These are phyloP conservation scores for Boehmeria nivea DNA, from an alignment of 306 rosid genomes.

Conservation along the genomic window DNA sequence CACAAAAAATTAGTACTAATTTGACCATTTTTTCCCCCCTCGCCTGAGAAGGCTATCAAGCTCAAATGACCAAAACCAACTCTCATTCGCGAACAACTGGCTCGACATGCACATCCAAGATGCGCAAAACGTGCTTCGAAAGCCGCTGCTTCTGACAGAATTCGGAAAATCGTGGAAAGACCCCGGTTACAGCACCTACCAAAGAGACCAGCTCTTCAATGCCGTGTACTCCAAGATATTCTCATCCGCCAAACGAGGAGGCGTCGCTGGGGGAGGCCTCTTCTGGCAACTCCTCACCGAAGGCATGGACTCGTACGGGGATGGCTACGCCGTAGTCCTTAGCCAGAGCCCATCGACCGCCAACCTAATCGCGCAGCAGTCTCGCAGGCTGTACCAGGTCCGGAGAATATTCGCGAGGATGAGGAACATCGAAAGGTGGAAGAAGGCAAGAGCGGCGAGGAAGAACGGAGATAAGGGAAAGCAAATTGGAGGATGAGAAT, in stretches of 20 bases:
- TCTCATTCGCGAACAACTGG: constrained; percentile 76
- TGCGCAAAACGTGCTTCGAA: constrained; percentile 51
- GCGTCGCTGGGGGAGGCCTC: constrained; percentile 67
- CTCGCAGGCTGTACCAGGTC: constrained; percentile 51
- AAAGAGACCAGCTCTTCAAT: constrained; percentile 60
- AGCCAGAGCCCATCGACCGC: constrained; percentile 74
- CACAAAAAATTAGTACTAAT: background rate
- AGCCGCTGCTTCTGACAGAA: constrained; percentile 63
- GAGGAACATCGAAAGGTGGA: constrained; percentile 45
- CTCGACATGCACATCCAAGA: constrained; percentile 60
- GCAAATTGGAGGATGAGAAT: constrained; percentile 38
- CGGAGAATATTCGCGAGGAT: constrained; percentile 42
- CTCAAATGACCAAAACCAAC: constrained; percentile 48
- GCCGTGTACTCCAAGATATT: constrained; percentile 67
- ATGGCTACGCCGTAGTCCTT: constrained; percentile 68
- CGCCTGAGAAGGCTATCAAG: constrained; percentile 41
- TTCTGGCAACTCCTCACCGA: constrained; percentile 89
- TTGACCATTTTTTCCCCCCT: too few relatives aligned
- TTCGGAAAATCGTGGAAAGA: constrained; percentile 74
- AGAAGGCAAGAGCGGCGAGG: constrained; percentile 38
- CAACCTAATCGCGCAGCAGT: constrained; percentile 59
- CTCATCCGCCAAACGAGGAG: constrained; percentile 66
- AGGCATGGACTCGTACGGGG: constrained; percentile 76
- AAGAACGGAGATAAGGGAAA: constrained; percentile 40
- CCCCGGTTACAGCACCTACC: constrained; percentile 45